Base-by-base conservation (phyloP, 306 rosid genomes). In the Abrus pulchellus region DNA sequence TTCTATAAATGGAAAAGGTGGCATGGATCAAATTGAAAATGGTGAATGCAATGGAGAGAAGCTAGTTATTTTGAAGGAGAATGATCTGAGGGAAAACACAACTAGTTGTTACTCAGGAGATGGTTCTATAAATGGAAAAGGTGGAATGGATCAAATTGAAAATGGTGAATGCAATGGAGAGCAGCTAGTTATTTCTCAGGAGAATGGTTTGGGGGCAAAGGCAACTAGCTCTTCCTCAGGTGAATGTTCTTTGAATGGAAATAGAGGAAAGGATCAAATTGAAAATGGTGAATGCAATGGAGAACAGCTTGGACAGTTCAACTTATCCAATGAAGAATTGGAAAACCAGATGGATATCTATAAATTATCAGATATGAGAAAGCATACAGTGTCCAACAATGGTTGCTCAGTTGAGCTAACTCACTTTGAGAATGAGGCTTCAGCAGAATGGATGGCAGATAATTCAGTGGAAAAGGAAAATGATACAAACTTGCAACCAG, bases 401-500 rank as follows among this genome's bases (percentile, higher is more conserved):
- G 77, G 65, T 65, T 45, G 14, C 83, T 83, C 86, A 5, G 73
- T 62, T 45, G 94, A 89, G 88, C 61, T 53, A 60, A 49, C 66
- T 64, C 78, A 56, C 65, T 43, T 59, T 48, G 87, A 77, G 84
- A 74, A 52, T 78, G 88, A 80, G 70, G 82, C 66, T 76, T 76
- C 88, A 5, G 64, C 80, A n/a, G 70, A 80, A 70, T 38, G 20
- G 59, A 48, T 71, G 41, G 86, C 48, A 61, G 88, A 74, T 49
- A 52, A 81, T 77, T 73, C 82, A 40, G 82, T 45, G 61, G 89
- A 76, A 68, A 82, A 61, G 12, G 78, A 28, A 32, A 49, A 82
- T 55, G 75, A 79, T 32, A 59, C 77, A 72, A 81, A 72, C 54
- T 59, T 81, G 70, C 59, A 67, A 63, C 77, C 63, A 49, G 77